Base-by-base conservation (phyloP, 768 basidiomycete species). In the Dictyophora rubrovolvata region DNA sequence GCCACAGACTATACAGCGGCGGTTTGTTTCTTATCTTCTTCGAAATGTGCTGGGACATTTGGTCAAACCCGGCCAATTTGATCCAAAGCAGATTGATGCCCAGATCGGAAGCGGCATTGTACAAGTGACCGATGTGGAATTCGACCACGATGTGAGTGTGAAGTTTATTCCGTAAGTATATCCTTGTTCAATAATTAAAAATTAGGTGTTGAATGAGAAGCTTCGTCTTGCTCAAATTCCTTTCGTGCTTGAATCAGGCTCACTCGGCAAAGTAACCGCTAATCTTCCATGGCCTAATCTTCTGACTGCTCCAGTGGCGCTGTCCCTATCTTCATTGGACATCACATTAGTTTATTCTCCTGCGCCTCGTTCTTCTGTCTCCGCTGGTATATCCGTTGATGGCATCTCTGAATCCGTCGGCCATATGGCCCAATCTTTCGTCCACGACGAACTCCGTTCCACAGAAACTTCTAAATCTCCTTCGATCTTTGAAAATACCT, bases 101-200 rank as follows among this genome's bases (percentile, higher is more conserved):
- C 91, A 95, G 71, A 86, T 97, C 65, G 87, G 90, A n/a, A 87
- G 86, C 47, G 94, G 94, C 17, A 86, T 81, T 68, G 83, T 96
- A 4, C 89, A 93, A 70, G 80, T 97, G 37, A 85, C 85, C 62
- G 84, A 92, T 66, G 74, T 96, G 57, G 83, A 93, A 68, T 73
- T 97, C 53, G 82, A 92, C 69, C 77, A 78, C 53, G 75, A 83
- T 69, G 93, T 87, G 66, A 65, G 85, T 78, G 50, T 33, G 10
- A 20, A 16, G 48, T 59, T 59, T 16, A 52, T 23, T 56, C n/a
- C 21, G 21, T 17, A 18, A 52, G 36, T 18, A 23, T 42, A 21
- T 12, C 4, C n/a, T 20, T 35, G 21, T 51, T 59, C n/a, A 59
- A 35, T 33, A 33, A 10, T 49, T 23, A 16, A n/a, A 34, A 23